Evolutionary conservation across 2,329 filamentous ascomycete species (phyloP).

Genomic region (Lasiodiplodia gonubiensis): DNA sequence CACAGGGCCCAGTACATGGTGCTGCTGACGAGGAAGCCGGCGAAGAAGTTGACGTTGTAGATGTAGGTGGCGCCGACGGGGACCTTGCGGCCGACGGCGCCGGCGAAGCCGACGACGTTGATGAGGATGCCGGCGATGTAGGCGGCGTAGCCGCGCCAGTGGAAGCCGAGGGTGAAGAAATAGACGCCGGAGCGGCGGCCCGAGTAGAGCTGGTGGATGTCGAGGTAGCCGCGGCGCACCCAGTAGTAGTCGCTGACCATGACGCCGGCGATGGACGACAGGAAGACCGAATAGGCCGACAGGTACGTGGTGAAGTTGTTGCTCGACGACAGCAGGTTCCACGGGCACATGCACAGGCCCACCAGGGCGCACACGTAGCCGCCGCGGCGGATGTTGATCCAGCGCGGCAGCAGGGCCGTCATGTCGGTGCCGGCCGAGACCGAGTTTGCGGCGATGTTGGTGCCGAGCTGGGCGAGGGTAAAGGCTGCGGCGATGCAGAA

Average conservation of each 20-base stretch:
- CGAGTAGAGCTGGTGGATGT: constrained; percentile 80
- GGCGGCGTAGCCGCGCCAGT: constrained; percentile 83
- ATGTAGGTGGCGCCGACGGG: constrained; percentile 82
- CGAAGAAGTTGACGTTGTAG: constrained; percentile 91
- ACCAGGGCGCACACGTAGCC: constrained; percentile 83
- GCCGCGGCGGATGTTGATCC: constrained; percentile 82
- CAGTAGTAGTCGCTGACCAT: constrained; percentile 88
- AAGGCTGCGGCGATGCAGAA: constrained; percentile 59
- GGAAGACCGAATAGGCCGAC: constrained; percentile 88
- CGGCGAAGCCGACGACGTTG: constrained; percentile 91
- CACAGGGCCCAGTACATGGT: constrained; percentile 73
- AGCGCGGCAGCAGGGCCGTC: constrained; percentile 79
- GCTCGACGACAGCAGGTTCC: constrained; percentile 73
- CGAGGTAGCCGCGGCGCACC: constrained; percentile 80
- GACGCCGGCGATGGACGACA: constrained; percentile 92
- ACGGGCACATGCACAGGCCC: constrained; percentile 86
- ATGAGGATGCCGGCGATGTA: constrained; percentile 84
- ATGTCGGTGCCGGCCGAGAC: constrained; percentile 84
- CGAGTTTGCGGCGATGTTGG: constrained; percentile 86
- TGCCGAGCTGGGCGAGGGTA: constrained; percentile 79
- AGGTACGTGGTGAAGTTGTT: constrained; percentile 93
- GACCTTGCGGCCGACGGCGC: constrained; percentile 73
- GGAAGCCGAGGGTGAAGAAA: constrained; percentile 73
- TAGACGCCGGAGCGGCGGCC: constrained; percentile 71
- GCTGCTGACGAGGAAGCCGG: constrained; percentile 75